Base-by-base conservation (phyloP, 768 basidiomycete genomes). In the Crucibulum laeve region DNA sequence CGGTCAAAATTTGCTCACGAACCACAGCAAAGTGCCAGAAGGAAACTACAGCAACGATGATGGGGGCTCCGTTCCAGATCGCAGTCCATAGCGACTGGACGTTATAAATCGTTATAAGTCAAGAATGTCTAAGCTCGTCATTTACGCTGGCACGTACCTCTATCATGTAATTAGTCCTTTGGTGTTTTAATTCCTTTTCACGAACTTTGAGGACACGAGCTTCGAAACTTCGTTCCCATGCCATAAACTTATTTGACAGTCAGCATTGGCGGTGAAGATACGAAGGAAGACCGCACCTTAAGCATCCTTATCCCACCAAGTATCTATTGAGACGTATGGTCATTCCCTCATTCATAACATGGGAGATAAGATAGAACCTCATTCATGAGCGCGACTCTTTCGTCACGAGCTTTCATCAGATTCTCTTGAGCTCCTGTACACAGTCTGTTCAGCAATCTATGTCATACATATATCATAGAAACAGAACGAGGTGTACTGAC, bases 361-460 rank as follows among this genome's bases (percentile, higher is more conserved):
- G n/a, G n/a, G n/a, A n/a, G n/a, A n/a, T n/a, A n/a, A n/a, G n/a
- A n/a, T n/a, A n/a, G 55, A 44, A 84, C 74, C 74, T 88, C 86
- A 53, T 88, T 88, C 84, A 86, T 87, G 24, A 87, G 61, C 1
- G 79, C 69, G 10, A 85, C 80, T n/a, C 85, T 75, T 55, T 87
- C 82, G 48, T 87, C 86, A 14, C 84, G 70, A 10, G 82, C 70
- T 59, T 86, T 87, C 86, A 87, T 89, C 21, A 88, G 33, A 19
- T 53, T 58, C 30, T 53, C 51, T 38, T 58, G 56, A 48, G 25
- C 52, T n/a, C n/a, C n/a, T n/a, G n/a, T n/a, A n/a, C n/a, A n/a
- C n/a, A n/a, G n/a, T n/a, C n/a, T n/a, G n/a, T n/a, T n/a, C n/a
- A n/a, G n/a, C n/a, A n/a, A n/a, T n/a, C n/a, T n/a, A n/a, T n/a